Base-by-base conservation (phyloP, 345 rosid species). In the Tarenaya hassleriana region DNA sequence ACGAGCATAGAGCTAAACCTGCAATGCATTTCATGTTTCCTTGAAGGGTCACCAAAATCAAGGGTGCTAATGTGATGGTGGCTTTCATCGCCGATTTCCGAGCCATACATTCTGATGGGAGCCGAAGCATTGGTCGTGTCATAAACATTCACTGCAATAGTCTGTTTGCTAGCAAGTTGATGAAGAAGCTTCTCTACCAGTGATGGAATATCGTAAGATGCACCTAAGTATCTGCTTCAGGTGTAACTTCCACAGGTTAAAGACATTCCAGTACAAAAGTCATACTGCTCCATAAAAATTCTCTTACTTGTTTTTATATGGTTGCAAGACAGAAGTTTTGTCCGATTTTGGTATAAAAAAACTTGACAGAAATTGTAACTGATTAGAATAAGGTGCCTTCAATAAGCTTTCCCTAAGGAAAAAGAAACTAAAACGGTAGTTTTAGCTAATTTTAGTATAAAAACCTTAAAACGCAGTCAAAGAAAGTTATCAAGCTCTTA, bases 21-120 rank as follows among this genome's bases (percentile, higher is more conserved):
- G 92, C 98, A 91, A 58, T 73, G 95, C 96, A 91, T 87, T 73
- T 87, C 90, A 58, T 91, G 98, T 61, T 71, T 87, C 73, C 96
- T 69, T 47, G 61, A 60, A 39, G 96, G 98, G 67, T 91, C 98
- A 63, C 98, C 98, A 70, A 91, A 91, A 64, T 91, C 96, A 52
- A 91, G 81, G 55, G 65, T 49, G 69, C 95, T 82, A 43, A 76
- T 18, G 18, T 61, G 77, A 60, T 79, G 54, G 39, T 77, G 79
- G 48, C 88, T 89, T 17, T 78, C 77, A 71, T 84, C 84, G 8
- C 64, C 55, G 56, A 73, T 56, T 12, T 82, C 94, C 70, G 74
- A 59, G 34, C 98, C 96, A 62, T 87, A 91, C 98, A 91, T 91
- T 47, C 67, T 73, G 51, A 87, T 81, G 1, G 71, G 77, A 73